phyloP scores from a whole-genome alignment of 306 rosid genomes.

The Quercus glauca region DNA sequence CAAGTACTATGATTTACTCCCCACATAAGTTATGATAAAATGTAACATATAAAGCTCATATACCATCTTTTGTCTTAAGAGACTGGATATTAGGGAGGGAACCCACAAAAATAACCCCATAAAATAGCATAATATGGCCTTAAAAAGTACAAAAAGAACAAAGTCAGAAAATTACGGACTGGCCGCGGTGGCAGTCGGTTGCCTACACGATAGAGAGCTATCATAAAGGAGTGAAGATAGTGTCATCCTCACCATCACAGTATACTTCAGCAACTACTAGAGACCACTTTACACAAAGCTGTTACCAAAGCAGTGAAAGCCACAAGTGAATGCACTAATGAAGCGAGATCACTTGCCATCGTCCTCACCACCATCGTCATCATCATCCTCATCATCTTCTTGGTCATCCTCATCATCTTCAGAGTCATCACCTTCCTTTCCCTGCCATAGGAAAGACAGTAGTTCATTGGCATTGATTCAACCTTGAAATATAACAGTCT shows the following conservation, averaged over 20 bases:
- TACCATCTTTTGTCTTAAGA: constrained; percentile 13
- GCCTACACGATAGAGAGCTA: constrained; percentile 28
- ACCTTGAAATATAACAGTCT: not conserved
- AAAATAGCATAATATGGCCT: constrained; percentile 12
- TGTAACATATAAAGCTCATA: constrained; percentile 1
- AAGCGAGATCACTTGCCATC: constrained; percentile 47
- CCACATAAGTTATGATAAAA: constrained; percentile 8
- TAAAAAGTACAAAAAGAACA: not conserved
- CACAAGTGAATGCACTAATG: constrained; percentile 15
- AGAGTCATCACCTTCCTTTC: constrained; percentile 56
- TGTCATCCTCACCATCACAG: constrained; percentile 26
- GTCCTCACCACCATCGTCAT: constrained; percentile 49
- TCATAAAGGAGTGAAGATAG: constrained; percentile 23
- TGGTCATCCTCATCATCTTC: constrained; percentile 65
- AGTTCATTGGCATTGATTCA: not conserved
- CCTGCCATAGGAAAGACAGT: constrained; percentile 31
- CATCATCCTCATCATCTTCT: constrained; percentile 51
- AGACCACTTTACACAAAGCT: constrained; percentile 51
- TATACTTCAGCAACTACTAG: constrained; percentile 25
- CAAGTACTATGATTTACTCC: constrained; percentile 5
- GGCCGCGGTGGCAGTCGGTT: constrained; percentile 24
- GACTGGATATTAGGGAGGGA: constrained; percentile 29
- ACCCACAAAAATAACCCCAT: constrained; percentile 35
- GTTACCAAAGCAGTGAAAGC: constrained; percentile 30
- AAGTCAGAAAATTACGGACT: constrained; percentile 26